Base-by-base conservation (phyloP, 768 basidiomycete species). In the Lentinula lateritia region DNA sequence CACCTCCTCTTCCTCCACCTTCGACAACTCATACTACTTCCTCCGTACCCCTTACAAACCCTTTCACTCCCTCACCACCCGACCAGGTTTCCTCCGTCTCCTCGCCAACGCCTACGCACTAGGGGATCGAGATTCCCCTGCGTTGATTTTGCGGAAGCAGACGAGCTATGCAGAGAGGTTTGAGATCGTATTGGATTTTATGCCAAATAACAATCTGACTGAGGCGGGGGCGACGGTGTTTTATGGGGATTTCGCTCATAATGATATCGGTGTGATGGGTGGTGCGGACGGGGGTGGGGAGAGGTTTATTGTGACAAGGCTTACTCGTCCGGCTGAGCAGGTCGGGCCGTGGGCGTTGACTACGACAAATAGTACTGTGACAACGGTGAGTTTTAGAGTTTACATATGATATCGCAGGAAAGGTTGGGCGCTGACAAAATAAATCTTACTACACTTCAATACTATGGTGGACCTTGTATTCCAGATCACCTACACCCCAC, bases 141-240 rank as follows among this genome's bases (percentile, higher is more conserved):
- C 77, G 0, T 62, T 78, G 52, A 39, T 78, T 2, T 60, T 78
- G 10, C 73, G 74, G 35, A 76, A 76, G 54, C 76, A 78, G 61
- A 71, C 73, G 15, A 68, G 70, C 15, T 75, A 76, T 55, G 66
- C 68, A n/a, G 75, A 77, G 59, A 69, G 68, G 0, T 78, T 78
- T 46, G 75, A 77, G 62, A 74, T 72, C 16, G 60, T 67, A 20
- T 54, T 78, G 0, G 68, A 74, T 34, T 78, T 78, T 57, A 41
- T 55, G 2, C 71, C 75, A 1, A 61, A 35, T 20, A 68, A 62
- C 16, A 73, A 72, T 48, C 64, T 74, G 18, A 72, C 72, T 4
- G 77, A 78, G 65, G 76, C 76, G 6, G 77, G 77, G 0, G 65
- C 73, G 18, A 75, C 67, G 15, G 66, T 75, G 3, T 76, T 74